Conservation (phyloP, 2,329 filamentous ascomycete species). For the Pestalotiopsis sp. region DNA sequence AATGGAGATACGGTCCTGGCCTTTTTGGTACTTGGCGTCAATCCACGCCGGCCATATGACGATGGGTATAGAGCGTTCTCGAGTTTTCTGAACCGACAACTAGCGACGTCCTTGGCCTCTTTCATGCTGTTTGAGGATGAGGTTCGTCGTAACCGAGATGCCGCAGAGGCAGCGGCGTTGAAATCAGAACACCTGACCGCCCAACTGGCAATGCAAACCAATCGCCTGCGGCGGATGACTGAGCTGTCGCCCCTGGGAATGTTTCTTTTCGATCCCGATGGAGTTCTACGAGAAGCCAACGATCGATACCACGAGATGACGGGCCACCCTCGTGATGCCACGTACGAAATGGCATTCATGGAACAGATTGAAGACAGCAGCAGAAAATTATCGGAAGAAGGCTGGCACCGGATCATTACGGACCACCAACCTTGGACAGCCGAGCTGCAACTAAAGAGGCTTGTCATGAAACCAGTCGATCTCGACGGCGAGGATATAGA, state of each 20-base stretch:
- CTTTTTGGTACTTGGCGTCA: conserved; percentile 64
- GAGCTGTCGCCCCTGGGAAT: conserved; percentile 39
- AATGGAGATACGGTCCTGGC: conserved; percentile 61
- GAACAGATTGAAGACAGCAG: conserved; percentile 41
- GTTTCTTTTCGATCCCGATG: conserved; percentile 42
- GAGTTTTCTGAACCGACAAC: conserved; percentile 43
- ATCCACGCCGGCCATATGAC: conserved; percentile 64
- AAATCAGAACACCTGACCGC: conserved; percentile 36
- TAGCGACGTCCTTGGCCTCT: conserved; percentile 65
- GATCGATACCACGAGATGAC: conserved; percentile 51
- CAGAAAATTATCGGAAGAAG: conserved; percentile 30
- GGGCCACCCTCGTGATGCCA: conserved; percentile 38
- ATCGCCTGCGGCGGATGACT: conserved; percentile 38
- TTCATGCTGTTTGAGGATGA: conserved; percentile 69
- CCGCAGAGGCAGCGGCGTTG: conserved; percentile 35
- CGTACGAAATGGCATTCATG: conserved; percentile 44
- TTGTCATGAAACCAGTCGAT: conserved; percentile 30
- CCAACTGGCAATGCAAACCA: conserved; percentile 37
- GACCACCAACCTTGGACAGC: conserved; percentile 38
- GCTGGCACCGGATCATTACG: conserved; percentile 39
- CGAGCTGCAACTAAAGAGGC: conserved; percentile 44
- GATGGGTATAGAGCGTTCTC: conserved; percentile 65
- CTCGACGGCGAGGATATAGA: conserved; percentile 41
- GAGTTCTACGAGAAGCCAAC: conserved; percentile 45
- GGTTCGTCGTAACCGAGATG: conserved; percentile 50